phyloP scores from a whole-genome alignment of 225 moss, liverwort and hornwort genomes.

The Marchantia polymorpha region DNA sequence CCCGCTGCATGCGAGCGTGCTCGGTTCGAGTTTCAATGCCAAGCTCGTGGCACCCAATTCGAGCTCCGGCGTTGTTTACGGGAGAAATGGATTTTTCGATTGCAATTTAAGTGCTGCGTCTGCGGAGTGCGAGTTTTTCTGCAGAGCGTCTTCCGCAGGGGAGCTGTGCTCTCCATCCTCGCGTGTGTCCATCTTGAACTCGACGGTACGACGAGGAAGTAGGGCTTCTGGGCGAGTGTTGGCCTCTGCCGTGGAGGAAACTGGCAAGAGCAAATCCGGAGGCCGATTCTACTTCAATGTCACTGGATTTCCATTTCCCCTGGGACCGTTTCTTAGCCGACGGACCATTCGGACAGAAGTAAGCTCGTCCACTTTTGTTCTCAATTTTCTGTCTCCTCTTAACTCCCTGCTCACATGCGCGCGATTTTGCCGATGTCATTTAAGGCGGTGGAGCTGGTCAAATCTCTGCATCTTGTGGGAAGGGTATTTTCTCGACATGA shows the following conservation, averaged over 20 bases:
- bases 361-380: background rate
- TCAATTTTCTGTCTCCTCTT: background rate
- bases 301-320: slow-evolving; percentile 91
- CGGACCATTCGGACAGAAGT: slow-evolving; percentile 80
- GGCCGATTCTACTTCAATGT: slow-evolving; percentile 88
- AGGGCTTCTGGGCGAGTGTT: background rate
- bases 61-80: too few species aligned
- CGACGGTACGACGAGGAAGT: background rate
- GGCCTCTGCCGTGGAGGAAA: background rate
- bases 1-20: background rate
- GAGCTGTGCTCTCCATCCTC: background rate
- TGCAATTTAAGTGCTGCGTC: background rate
- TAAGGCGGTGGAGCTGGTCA: background rate
- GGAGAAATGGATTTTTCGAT: background rate
- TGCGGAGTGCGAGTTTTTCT: slow-evolving; percentile 2
- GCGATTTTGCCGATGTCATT: background rate
- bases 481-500: too few species aligned
- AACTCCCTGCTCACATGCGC: background rate
- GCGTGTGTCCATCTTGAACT: background rate
- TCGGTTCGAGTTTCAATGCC: background rate
- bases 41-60: background rate
- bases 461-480: background rate
- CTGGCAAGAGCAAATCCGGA: slow-evolving; percentile 14
- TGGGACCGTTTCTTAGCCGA: slow-evolving; percentile 81
- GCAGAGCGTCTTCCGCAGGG: background rate